Base-by-base conservation (phyloP, 768 basidiomycete species). In the Punctularia strigosozonata region DNA sequence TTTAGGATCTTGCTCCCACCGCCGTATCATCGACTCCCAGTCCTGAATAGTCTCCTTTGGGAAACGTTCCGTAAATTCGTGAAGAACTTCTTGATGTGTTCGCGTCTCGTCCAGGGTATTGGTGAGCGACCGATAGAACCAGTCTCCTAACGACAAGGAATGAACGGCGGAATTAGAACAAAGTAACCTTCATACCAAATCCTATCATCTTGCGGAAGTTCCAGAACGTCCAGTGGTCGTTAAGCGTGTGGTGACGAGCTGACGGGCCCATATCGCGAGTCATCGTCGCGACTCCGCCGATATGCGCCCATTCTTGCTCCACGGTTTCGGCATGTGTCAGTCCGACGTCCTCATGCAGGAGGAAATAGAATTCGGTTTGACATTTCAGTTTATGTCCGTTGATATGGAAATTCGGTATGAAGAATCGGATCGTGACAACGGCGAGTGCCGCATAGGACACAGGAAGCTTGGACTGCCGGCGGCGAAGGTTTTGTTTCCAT, bases 381-480 rank as follows among this genome's bases (percentile, higher is more conserved):
- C 52, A 50, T 2, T 35, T 38, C 1, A 21, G 17, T 12, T 53
- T 41, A 33, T 64, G 62, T 14, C 49, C 53, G 4, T 40, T 42
- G 19, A 57, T 40, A 40, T 64, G 62, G 3, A 60, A 49, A 40
- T 64, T 63, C 1, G 56, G 59, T 18, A 64, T 42, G 4, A 38
- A n/a, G n/a, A n/a, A n/a, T n/a, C n/a, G n/a, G n/a, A n/a, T n/a
- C n/a, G n/a, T n/a, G n/a, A n/a, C n/a, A n/a, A n/a, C n/a, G n/a
- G n/a, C n/a, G n/a, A n/a, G n/a, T n/a, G n/a, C n/a, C n/a, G n/a
- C n/a, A n/a, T n/a, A n/a, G n/a, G n/a, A n/a, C n/a, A n/a, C n/a
- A n/a, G n/a, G n/a, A n/a, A n/a, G n/a, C n/a, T n/a, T n/a, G n/a
- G n/a, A n/a, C n/a, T n/a, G n/a, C n/a, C n/a, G 48, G 6, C 19